phyloP scores from a whole-genome alignment of 495 filamentous ascomycete species.

The Penicillium coffeae region DNA sequence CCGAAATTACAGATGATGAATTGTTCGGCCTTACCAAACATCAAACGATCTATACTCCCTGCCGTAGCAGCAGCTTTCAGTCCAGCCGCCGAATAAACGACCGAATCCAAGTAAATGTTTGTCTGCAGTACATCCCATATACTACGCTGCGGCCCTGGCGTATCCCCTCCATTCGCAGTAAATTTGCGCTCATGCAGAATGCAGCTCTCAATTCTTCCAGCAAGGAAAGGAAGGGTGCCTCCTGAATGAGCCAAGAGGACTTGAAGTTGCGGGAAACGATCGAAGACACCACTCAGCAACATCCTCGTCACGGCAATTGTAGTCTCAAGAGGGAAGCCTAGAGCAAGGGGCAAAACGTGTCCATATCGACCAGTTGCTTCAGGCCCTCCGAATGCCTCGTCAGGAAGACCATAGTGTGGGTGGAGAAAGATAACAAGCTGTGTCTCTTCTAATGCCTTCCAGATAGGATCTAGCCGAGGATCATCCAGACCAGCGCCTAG shows the following conservation, averaged over 20 bases:
- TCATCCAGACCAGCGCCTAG: slow-evolving; percentile 83
- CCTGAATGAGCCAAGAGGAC: slow-evolving; percentile 86
- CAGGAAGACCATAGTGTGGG: slow-evolving; percentile 87
- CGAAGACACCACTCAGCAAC: slow-evolving; percentile 80
- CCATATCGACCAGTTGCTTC: slow-evolving; percentile 62
- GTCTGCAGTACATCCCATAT: slow-evolving; percentile 78
- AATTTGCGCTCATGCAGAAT: slow-evolving; percentile 74
- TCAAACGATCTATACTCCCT: slow-evolving; percentile 55
- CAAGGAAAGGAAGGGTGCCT: slow-evolving; percentile 84
- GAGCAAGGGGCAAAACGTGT: slow-evolving; percentile 78
- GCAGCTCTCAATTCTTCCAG: slow-evolving; percentile 85
- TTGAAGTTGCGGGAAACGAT: slow-evolving; percentile 64
- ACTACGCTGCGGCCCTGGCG: slow-evolving; percentile 48
- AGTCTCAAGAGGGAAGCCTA: slow-evolving; percentile 92
- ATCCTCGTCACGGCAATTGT: slow-evolving; percentile 88
- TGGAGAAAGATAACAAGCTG: slow-evolving; percentile 75
- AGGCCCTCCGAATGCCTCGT: slow-evolving; percentile 66
- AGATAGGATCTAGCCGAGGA: slow-evolving; percentile 63
- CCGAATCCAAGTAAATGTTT: slow-evolving; percentile 91
- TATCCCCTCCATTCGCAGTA: slow-evolving; percentile 47
- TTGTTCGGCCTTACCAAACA: slow-evolving; percentile 79
- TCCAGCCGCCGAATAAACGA: slow-evolving; percentile 72
- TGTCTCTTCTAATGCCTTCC: slow-evolving; percentile 60
- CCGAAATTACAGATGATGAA: too few relatives aligned
- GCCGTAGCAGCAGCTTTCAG: slow-evolving; percentile 64